Evolutionary conservation across 2,329 filamentous ascomycete genomes (phyloP).

Genomic region (Paecilomyces niveus): DNA sequence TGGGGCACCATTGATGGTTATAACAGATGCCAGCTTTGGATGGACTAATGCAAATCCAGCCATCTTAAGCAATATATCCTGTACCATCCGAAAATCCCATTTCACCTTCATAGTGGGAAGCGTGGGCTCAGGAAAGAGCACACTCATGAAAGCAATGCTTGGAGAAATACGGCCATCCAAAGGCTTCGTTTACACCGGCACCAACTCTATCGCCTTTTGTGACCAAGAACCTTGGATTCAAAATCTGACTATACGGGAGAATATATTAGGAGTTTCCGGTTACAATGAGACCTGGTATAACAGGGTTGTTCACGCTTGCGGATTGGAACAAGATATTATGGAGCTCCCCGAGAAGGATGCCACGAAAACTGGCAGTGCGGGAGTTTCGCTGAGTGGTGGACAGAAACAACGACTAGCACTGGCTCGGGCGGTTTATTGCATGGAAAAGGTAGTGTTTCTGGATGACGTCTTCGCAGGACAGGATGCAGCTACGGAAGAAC

Average conservation of each 20-base stretch:
- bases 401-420: slow-evolving; percentile 20
- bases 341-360: slow-evolving; percentile 13
- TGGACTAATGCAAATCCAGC: too few relatives aligned
- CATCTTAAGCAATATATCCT: too few relatives aligned
- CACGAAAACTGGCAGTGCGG: slow-evolving; percentile 15
- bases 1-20: too few relatives aligned
- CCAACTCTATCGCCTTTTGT: slow-evolving; percentile 5
- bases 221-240: slow-evolving; percentile 11
- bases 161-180: slow-evolving; percentile 9
- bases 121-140: slow-evolving; percentile 15
- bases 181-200: slow-evolving; percentile 2
- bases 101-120: slow-evolving; percentile 20
- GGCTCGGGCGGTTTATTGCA: slow-evolving; percentile 26
- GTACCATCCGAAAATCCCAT: neutral
- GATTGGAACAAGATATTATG: slow-evolving; percentile 15
- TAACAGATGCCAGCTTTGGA: too few relatives aligned
- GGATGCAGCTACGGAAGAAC: slow-evolving; percentile 26
- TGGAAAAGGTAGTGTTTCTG: slow-evolving; percentile 22
- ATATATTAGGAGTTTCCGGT: slow-evolving; percentile 14
- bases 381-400: slow-evolving; percentile 19
- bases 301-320: slow-evolving; percentile 17
- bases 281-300: slow-evolving; percentile 18
- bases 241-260: slow-evolving; percentile 8
- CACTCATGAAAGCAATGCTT: slow-evolving; percentile 8
- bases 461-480: slow-evolving; percentile 33